phyloP scores from a whole-genome alignment of 345 rosid species.

The Kandelia obovata region DNA sequence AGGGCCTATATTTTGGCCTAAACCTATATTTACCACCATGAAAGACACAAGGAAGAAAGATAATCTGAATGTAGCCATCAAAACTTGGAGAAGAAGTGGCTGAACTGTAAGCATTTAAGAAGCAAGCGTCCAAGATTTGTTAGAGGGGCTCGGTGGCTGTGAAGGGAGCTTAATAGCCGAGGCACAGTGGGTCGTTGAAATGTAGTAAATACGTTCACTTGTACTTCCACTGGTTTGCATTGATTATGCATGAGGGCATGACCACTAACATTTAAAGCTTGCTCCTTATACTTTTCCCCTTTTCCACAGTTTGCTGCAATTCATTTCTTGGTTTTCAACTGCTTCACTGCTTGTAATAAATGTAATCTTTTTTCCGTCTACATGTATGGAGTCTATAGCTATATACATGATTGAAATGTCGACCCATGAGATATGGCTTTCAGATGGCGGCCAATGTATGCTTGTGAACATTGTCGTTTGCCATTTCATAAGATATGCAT shows the following conservation, averaged over 20 bases:
- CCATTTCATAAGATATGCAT: too few species aligned
- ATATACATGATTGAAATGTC: too few species aligned
- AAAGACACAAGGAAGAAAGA: background rate
- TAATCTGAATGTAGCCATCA: background rate
- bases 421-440: too few species aligned
- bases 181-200: constrained; percentile 12
- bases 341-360: too few species aligned
- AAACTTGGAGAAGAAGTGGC: background rate
- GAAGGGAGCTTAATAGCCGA: constrained; percentile 9
- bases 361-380: too few species aligned
- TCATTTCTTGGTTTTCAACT: too few species aligned
- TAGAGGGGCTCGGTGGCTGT: background rate
- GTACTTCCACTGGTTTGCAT: constrained; percentile 6
- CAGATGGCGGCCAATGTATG: too few species aligned
- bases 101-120: background rate
- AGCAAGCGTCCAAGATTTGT: background rate
- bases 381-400: too few species aligned
- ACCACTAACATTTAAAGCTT: too few species aligned
- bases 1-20: constrained; percentile 19
- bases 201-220: constrained; percentile 10
- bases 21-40: background rate
- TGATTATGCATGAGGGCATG: background rate
- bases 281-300: too few species aligned
- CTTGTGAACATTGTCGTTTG: too few species aligned
- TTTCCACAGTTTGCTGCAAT: too few species aligned